Evolutionary conservation across 1,284 basidiomycete genomes (phyloP).

Genomic region (Ustilago sp.): DNA sequence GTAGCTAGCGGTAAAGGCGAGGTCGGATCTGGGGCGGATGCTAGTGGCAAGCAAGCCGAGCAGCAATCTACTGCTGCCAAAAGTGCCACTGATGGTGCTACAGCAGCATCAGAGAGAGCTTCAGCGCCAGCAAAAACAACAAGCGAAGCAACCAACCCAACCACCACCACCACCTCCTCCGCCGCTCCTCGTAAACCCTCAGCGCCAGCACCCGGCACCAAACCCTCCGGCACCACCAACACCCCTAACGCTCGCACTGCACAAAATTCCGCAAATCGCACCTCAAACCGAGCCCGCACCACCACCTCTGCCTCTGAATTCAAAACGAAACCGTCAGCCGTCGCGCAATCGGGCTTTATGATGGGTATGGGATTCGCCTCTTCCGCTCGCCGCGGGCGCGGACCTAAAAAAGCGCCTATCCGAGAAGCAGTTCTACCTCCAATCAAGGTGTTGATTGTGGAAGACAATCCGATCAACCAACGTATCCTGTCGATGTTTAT

Average conservation of each 20-base stretch:
- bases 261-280: slow-evolving; percentile 13
- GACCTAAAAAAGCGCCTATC: slow-evolving; percentile 58
- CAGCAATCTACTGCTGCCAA: not conserved
- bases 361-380: slow-evolving; percentile 65
- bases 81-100: not conserved
- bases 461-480: slow-evolving; percentile 97
- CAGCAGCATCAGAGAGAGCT: not conserved
- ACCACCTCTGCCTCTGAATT: slow-evolving; percentile 31
- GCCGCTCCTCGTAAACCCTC: slow-evolving; percentile 4
- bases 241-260: slow-evolving; percentile 23
- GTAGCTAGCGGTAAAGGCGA: not conserved
- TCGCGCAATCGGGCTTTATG: slow-evolving; percentile 66
- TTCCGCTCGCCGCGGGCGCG: slow-evolving; percentile 33
- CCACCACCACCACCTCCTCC: slow-evolving; percentile 1
- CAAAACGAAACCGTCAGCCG: slow-evolving; percentile 54
- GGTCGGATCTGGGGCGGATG: not conserved
- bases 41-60: slow-evolving; percentile 2
- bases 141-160: slow-evolving; percentile 2
- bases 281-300: slow-evolving; percentile 20
- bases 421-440: slow-evolving; percentile 64
- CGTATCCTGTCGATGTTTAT: slow-evolving; percentile 95
- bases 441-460: slow-evolving; percentile 68
- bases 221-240: slow-evolving; percentile 16
- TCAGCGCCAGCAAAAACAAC: not conserved
- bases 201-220: slow-evolving; percentile 1